Base-by-base conservation (phyloP, 495 filamentous ascomycete species). In the Daldinia bambusicola region DNA sequence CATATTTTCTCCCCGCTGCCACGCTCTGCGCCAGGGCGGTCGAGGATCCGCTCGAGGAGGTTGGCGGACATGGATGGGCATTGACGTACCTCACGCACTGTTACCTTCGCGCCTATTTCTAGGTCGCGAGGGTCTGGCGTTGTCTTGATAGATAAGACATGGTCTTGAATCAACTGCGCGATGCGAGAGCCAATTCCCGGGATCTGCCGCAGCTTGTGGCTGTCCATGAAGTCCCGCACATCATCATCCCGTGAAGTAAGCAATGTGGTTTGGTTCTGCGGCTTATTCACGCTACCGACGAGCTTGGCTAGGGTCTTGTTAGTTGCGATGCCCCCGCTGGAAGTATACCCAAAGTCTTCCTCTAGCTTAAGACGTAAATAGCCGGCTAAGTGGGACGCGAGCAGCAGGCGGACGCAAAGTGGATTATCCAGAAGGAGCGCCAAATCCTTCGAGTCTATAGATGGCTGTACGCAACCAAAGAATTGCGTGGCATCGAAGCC, bases 251-350 rank as follows among this genome's bases (percentile, higher is more conserved):
- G 88, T 2, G 90, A 89, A 10, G 90, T 87, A 5, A 96, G 79
- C 2, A 98, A 87, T 5, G 91, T 91, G 0, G 95, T 97, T 75
- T 97, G 95, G 59, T 87, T 89, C 52, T 90, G 89, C 0, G 95
- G 95, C 79, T 97, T 97, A 75, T 97, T 87, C 45, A 90, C 80
- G 80, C 88, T 93, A 18, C 95, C 95, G 26, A 89, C 92, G 31
- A 98, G 82, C 76, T 98, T 98, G 34, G 92, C 88, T 31, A 95
- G 83, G 2, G 94, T 74, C 77, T 97, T 97, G 53, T 89, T 93
- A 4, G 92, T 97, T 2, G 93, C 89, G 2, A 97, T 89, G 9
- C 95, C 95, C n/a, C 91, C 93, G 0, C 93, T 92, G 40, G 89
- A 89, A 6, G 93, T 95, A 78, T 93, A 97, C 4, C 93, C 93